Base-by-base conservation (phyloP, 2,329 filamentous ascomycete genomes). In the Leptosphaerulina australis region DNA sequence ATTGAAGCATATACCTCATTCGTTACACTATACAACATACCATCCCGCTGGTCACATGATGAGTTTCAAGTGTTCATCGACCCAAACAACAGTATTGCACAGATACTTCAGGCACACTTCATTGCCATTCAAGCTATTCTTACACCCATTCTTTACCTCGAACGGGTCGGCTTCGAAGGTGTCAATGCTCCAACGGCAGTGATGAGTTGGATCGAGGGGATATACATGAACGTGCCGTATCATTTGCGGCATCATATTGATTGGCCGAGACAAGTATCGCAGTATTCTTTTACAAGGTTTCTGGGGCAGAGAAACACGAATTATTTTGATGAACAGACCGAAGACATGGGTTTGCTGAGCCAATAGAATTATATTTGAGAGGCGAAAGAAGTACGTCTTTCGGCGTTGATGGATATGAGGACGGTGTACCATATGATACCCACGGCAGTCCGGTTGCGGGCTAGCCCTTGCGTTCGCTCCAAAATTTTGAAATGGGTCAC, bases 81-180 rank as follows among this genome's bases (percentile, higher is more conserved):
- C 31, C 67, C 74, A 0, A 60, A 63, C 29, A 79, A 81, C 43
- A 60, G 60, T 34, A 55, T 75, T 3, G 69, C 75, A 1, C 75
- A 75, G 21, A 72, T 79, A 3, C 61, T 81, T 4, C 68, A 80
- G 4, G 68, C 74, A 5, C 77, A 80, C 56, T 79, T 78, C 56
- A 70, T 80, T n/a, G 71, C 75, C 1, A 58, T 79, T 0, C 75
- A 80, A 41, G 66, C 76, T 1, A 63, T 79, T 5, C 68, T 81
- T 48, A 69, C 70, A 4, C 76, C 76, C 0, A 72, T 79, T 5
- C 41, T 72, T 25, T 64, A 66, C 5, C 59, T 70, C 2, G 68
- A 71, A 35, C 55, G 69, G 29, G 62, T 68, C 0, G 69, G 68
- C 3, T 71, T 71, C 25, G 57, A 67, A 37, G 70, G 70, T 2